Conservation (phyloP, 2,329 filamentous ascomycete genomes). For the Alternaria novae-zelandiae region DNA sequence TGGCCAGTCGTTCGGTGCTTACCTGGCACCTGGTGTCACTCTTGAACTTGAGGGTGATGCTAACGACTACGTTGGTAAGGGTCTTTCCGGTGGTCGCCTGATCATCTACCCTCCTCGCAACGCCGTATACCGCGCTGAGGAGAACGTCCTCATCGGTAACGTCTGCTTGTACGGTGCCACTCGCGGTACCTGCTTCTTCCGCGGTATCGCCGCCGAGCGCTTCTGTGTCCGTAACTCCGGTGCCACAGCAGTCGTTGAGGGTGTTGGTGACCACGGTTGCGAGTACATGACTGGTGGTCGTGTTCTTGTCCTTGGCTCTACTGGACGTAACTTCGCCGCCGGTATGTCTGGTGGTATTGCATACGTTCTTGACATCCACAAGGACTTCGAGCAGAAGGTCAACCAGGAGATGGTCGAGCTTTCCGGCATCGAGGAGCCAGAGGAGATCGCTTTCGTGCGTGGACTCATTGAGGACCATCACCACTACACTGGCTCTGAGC, state of each 20-base stretch:
- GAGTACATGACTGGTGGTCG: constrained; percentile 99
- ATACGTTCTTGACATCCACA: constrained; percentile 87
- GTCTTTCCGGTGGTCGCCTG: constrained; percentile 87
- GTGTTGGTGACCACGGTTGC: constrained; percentile 93
- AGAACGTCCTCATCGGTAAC: constrained; percentile 93
- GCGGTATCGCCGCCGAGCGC: constrained; percentile 92
- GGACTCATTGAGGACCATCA: constrained; percentile 95
- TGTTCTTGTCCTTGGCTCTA: constrained; percentile 83
- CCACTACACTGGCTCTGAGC: constrained; percentile 95
- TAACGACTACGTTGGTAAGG: constrained; percentile 98
- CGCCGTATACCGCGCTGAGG: constrained; percentile 92
- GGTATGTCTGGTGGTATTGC: constrained; percentile 99
- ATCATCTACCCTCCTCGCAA: constrained; percentile 92
- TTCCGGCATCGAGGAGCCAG: constrained; percentile 79
- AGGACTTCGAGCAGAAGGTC: constrained; percentile 90
- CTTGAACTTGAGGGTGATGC: constrained; percentile 93
- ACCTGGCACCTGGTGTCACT: constrained; percentile 89
- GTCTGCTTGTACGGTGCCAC: constrained; percentile 96
- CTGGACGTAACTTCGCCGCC: constrained; percentile 95
- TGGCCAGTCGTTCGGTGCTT: constrained; percentile 95
- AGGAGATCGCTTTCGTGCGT: constrained; percentile 88
- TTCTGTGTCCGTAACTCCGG: constrained; percentile 97
- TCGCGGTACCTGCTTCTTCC: constrained; percentile 91
- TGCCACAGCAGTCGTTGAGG: constrained; percentile 94
- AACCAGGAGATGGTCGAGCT: constrained; percentile 98